Evolutionary conservation across 78 protist genomes (phyloP), one percentile per base, ranked within the genome.

Genomic region (Dictyostelium intermedium): DNA sequence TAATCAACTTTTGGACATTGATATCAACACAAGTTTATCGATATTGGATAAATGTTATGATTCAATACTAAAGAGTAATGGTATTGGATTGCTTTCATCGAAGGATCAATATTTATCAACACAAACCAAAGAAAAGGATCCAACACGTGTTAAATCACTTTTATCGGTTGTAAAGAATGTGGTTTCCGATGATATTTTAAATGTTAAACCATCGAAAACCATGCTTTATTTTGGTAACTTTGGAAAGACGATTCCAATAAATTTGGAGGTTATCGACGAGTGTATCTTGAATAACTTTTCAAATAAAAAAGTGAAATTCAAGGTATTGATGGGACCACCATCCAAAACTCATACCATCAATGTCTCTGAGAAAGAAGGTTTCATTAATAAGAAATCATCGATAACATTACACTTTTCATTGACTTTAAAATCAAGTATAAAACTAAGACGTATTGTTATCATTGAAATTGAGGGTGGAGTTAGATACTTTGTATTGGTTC

Each of bases 381-480:
- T 43, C 25, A 47, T 85, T 37, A 61, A 56, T n/a, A 85, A 85
- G 84, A 85, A 85, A 61, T 78, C 82, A 11, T 30, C 37, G 1
- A 23, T 35, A 39, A 56, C 83, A 5, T 5, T 85, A 13, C n/a
- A 30, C 14, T 76, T 85, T 37, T 32, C 72, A 14, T 14, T 85
- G 32, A 60, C 25, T 10, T 25, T 85, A 11, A 85, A 85, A 32
- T 18, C 84, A 9, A 56, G 61, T 18, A 60, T 85, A n/a, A 73
- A 79, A 53, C 2, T 85, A 13, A 45, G 92, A 73, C 80, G 82
- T n/a, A 30, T 77, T 10, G 69, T 85, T 56, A 27, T 35, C 20
- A 77, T 85, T 14, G 92, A 85, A 16, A 60, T 85, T 41, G 92
- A 85, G 25, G 81, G 81, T 41, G 92, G 92, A 25, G 20, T 32